Evolutionary conservation across 2,329 filamentous ascomycete genomes (phyloP), one percentile per base, ranked within the genome.

Genomic region (Pseudocercospora vitis): DNA sequence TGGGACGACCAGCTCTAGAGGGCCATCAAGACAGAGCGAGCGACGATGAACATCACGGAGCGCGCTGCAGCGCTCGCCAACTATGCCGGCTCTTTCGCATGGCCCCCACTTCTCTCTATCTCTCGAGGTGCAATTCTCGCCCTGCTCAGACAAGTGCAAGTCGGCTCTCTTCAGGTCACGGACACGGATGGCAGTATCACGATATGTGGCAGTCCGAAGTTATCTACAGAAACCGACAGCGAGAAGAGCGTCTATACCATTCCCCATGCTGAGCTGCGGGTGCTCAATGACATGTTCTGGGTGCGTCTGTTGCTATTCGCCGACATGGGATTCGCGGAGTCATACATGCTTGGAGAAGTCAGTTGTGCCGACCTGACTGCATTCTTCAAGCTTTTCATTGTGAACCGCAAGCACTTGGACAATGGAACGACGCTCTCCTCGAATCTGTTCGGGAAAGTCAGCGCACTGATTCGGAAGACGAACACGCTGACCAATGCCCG

Each of bases 331-430:
- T 88, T 89, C 59, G 82, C 85, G 9, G 83, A 87, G 68, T 81
- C 84, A 23, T 89, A 87, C 65, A 89, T 89, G 84, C 75, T 89
- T 12, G 83, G 83, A 39, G 86, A 89, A 67, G 77, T 88, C 23
- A 80, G 83, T 48, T 88, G 85, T 55, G 73, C 79, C 8, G 81
- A 89, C 66, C 67, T 90, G 61, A 84, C 83, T 1, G 77, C 78
- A 2, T 88, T 89, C 66, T 89, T 90, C 68, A 79, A 88, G 80
- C 77, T 89, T 23, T 90, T 89, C 72, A 86, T 90, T 37, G 65
- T 81, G 18, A 61, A 62, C 35, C 60, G 58, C 46, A 77, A 78
- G 24, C 72, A 80, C 57, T 74, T 89, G 50, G 80, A 79, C 50
- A 86, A 88, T 64, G 85, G 83, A 21, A 82, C 77, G 1, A 88